Evolutionary conservation across 352 stramenopile species (phyloP), one percentile per base, ranked within the genome.

Genomic region (Pythium volutum): DNA sequence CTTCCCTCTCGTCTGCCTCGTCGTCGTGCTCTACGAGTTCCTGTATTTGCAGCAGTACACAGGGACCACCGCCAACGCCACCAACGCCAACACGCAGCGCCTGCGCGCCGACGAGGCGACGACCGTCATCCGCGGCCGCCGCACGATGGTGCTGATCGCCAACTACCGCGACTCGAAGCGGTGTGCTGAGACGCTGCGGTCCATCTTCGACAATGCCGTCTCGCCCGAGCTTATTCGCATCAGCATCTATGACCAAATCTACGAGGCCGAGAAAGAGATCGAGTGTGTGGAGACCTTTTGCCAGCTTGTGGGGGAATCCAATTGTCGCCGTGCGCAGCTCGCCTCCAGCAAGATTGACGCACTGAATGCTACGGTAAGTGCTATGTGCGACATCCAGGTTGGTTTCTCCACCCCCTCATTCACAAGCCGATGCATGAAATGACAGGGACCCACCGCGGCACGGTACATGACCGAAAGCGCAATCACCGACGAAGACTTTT

Each of bases 81-180:
- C 29, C 31, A 58, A 34, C 27, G 36, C 36, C 31, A 43, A 42
- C 31, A 56, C 42, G 29, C 54, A 48, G 42, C 55, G 43, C 3
- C 43, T 69, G 22, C 57, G 49, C 14, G 67, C 54, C 11, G 27
- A 52, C 14, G 42, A 48, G 6, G 42, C 42, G 27, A 67, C 64
- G 38, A 77, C 71, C 2, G 70, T 84, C 31, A 62, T 91, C 33
- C 84, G 87, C 22, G 76, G 72, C 20, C 81, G 84, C n/a, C 71
- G 65, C 26, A 90, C 81, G 41, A 93, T 93, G 71, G 70, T 93
- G 36, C 67, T 93, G 20, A 76, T 91, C 27, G 81, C 84, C 64
- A 93, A 91, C 60, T 93, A 91, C 73, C 79, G 84, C n/a, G 84
- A 93, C 63, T 89, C 81, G 39, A 75, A 72, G 20, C 81, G 84